These are phyloP conservation scores for Cryoendolithus antarcticus DNA, from an alignment of 2,329 filamentous ascomycete genomes.

Conservation along the genomic window DNA sequence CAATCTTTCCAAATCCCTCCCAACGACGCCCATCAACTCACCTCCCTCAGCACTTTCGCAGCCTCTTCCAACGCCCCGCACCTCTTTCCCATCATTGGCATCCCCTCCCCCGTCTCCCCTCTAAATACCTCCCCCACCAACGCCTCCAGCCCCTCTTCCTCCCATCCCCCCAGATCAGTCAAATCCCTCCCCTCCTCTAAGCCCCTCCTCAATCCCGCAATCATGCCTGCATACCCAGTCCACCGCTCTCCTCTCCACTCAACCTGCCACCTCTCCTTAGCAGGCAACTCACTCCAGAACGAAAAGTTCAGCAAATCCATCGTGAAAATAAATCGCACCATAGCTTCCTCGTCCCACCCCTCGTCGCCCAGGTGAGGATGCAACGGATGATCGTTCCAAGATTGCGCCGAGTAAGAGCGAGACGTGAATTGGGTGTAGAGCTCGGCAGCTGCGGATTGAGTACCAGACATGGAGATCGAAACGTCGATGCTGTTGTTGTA, in stretches of 20 bases:
- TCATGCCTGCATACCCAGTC: slow-evolving; percentile 93
- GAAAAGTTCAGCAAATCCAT: slow-evolving; percentile 95
- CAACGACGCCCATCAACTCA: background rate
- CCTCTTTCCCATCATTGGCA: slow-evolving; percentile 49
- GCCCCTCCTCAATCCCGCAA: slow-evolving; percentile 74
- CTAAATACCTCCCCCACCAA: slow-evolving; percentile 68
- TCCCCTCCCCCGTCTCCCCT: slow-evolving; percentile 73
- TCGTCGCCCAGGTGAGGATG: slow-evolving; percentile 55
- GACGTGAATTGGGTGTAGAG: slow-evolving; percentile 76
- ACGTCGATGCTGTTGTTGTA: slow-evolving; percentile 92
- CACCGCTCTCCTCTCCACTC: slow-evolving; percentile 69
- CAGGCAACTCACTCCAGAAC: slow-evolving; percentile 72
- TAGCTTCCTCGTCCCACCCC: slow-evolving; percentile 16
- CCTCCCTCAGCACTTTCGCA: slow-evolving; percentile 57
- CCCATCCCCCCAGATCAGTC: slow-evolving; percentile 79
- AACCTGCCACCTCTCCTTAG: slow-evolving; percentile 66
- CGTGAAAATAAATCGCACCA: slow-evolving; percentile 82
- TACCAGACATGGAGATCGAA: slow-evolving; percentile 69
- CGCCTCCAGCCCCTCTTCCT: slow-evolving; percentile 38
- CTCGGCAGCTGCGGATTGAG: slow-evolving; percentile 65
- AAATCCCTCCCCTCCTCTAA: slow-evolving; percentile 87
- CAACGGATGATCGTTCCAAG: slow-evolving; percentile 79
- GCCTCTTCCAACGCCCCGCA: slow-evolving; percentile 32
- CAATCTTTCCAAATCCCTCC: background rate
- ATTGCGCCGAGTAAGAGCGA: slow-evolving; percentile 69